Evolutionary conservation across 164 flowering plant genomes (phyloP), one percentile per base, ranked within the genome.

Genomic region (Annona cherimola): DNA sequence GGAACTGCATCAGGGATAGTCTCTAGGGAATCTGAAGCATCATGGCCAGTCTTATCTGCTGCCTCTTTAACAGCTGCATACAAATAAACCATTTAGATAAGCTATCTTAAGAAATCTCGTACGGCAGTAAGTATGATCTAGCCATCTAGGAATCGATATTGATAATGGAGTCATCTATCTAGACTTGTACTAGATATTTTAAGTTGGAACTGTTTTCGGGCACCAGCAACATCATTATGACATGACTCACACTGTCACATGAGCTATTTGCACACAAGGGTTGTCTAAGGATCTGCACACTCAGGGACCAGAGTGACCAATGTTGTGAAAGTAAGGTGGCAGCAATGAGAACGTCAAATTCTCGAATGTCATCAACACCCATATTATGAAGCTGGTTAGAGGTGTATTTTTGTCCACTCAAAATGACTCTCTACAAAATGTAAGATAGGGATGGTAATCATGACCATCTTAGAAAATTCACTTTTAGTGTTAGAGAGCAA

Each of bases 1-100:
- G 99, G 98, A 77, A 86, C 90, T 4, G 99, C 99, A 81, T 91
- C 98, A 2, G 98, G 98, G 70, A 93, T 84, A 62, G 91, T 85
- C 81, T 93, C 98, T 60, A 93, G 83, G 46, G 88, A 80, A 72
- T 93, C 97, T 60, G 89, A 45, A 45, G 75, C 91, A 79, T 93
- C 89, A 63, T 57, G 81, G 42, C 74, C 80, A 50, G 61, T 79
- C 79, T 76, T 84, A 44, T 82, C 84, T 50, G 72, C 63, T 35
- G 77, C 71, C 70, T 81, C 84, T 39, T 75, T 64, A 45, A 81
- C 61, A 76, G 92, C 95, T 94, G 89, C 86, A 81, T 4, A 63
- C 66, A 41, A 45, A 64, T 61, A 61, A 68, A 3, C 40, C 50
- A 4, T 68, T 45, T 42, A 68, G 60, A 45, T 19, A 45, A 20